phyloP scores from a whole-genome alignment of 495 filamentous ascomycete genomes.

The Penicillium subrubescens region DNA sequence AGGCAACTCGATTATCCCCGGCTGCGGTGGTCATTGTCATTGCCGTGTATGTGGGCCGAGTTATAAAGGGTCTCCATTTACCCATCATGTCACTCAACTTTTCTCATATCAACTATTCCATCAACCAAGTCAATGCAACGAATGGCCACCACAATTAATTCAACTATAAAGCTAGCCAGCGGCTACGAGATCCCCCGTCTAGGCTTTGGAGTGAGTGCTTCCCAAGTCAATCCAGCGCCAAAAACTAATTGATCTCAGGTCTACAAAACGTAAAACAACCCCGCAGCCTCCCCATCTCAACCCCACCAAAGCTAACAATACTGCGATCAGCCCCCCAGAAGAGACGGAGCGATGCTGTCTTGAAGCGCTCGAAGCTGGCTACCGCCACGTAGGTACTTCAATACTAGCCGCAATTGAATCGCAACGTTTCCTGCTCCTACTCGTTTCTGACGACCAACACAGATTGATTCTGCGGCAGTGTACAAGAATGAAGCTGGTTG shows the following conservation, averaged over 20 bases:
- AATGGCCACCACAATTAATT: constrained; percentile 22
- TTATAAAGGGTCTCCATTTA: not conserved
- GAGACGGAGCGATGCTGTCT: constrained; percentile 21
- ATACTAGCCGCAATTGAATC: not conserved
- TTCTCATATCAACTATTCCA: not conserved
- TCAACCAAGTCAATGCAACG: constrained; percentile 6
- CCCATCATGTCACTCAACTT: not conserved
- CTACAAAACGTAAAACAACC: constrained; percentile 62
- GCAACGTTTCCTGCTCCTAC: not conserved
- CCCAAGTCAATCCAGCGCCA: not conserved
- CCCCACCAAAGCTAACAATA: constrained; percentile 3
- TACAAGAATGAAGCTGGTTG: constrained; percentile 65
- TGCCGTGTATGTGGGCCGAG: not conserved
- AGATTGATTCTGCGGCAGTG: constrained; percentile 64
- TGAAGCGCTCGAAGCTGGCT: constrained; percentile 65
- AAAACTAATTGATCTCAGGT: constrained; percentile 48
- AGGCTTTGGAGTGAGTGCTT: constrained; percentile 62
- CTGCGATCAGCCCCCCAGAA: constrained; percentile 9
- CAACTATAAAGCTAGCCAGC: constrained; percentile 63
- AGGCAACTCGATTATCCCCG: not conserved
- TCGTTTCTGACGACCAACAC: not conserved
- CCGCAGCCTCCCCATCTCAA: not conserved
- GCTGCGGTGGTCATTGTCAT: not conserved
- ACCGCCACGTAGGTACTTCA: constrained; percentile 57
- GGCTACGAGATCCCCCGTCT: constrained; percentile 71